Evolutionary conservation across 1,284 basidiomycete genomes (phyloP).

Genomic region (Wallemia ichthyophaga): DNA sequence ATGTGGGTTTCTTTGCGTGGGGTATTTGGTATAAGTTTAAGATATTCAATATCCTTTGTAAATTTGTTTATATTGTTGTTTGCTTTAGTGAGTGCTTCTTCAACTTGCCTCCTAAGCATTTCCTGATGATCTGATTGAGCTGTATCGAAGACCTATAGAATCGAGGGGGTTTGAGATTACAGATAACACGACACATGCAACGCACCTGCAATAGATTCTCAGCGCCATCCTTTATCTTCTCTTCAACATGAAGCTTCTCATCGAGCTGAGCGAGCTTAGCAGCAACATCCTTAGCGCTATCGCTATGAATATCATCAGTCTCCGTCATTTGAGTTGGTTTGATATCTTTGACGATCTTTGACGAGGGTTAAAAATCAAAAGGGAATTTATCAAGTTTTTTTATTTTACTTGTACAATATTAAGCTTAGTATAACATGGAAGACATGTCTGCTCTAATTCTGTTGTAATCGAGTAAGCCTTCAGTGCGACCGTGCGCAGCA

Average conservation of each 20-base stretch:
- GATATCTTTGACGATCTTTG: no score
- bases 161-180: no score
- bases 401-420: background rate
- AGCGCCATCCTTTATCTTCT: constrained; percentile 53
- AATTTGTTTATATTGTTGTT: constrained; percentile 37
- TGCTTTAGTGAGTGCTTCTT: constrained; percentile 42
- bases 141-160: constrained; percentile 1
- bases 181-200: background rate
- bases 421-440: background rate
- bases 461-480: constrained; percentile 64
- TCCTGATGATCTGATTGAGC: constrained; percentile 19
- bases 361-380: background rate
- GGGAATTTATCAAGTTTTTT: background rate
- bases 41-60: constrained; percentile 29
- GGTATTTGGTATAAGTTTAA: constrained; percentile 14
- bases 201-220: constrained; percentile 39
- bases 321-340: background rate
- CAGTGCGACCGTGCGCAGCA: constrained; percentile 51
- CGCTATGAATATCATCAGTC: background rate
- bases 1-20: background rate
- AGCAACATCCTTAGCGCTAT: background rate
- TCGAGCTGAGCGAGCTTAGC: constrained; percentile 32
- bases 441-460: constrained; percentile 33
- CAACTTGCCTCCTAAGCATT: constrained; percentile 33
- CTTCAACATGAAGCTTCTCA: constrained; percentile 34